A percentile compares a stretch with the other conserved stretches of the same genome.
phyloP scores from a whole-genome alignment of 768 basidiomycete species.

The Trametes meyenii region DNA sequence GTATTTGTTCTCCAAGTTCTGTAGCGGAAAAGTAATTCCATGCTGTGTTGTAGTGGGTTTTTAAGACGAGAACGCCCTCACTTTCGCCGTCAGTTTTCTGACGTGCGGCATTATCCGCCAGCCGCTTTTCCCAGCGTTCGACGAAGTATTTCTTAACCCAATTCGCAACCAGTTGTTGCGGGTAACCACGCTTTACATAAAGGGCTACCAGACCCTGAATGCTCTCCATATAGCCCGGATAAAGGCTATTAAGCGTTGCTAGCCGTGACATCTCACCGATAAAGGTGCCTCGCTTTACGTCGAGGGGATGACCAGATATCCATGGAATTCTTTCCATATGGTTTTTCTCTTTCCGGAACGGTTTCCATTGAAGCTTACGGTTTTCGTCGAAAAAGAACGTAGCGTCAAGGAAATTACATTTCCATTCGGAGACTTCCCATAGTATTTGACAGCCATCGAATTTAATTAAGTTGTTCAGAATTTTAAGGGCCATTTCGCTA shows the following conservation, averaged over 20 bases:
- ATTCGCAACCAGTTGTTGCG: constrained; percentile 25
- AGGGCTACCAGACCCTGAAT: constrained; percentile 31
- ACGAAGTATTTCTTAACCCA: constrained; percentile 33
- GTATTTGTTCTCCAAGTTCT: constrained; percentile 34
- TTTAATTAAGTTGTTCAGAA: too few relatives aligned
- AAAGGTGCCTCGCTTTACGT: constrained; percentile 24
- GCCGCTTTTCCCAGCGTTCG: constrained; percentile 35
- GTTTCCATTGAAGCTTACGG: constrained; percentile 6
- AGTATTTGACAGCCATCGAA: constrained; percentile 22
- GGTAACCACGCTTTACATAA: constrained; percentile 38
- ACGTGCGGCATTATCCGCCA: too few relatives aligned
- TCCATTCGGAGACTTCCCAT: constrained; percentile 8
- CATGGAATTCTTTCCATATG: constrained; percentile 27
- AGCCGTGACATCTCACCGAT: constrained; percentile 26
- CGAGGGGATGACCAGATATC: constrained; percentile 18
- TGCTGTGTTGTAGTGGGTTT: constrained; percentile 35
- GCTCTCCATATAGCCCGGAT: constrained; percentile 32
- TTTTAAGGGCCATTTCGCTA: not conserved
- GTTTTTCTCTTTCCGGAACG: constrained; percentile 19
- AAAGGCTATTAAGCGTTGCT: constrained; percentile 33
- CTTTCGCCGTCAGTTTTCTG: constrained; percentile 1
- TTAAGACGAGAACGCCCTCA: constrained; percentile 35
- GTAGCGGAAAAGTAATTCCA: constrained; percentile 39
- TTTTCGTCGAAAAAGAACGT: constrained; percentile 28
- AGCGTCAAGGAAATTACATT: constrained; percentile 35